Base-by-base conservation (phyloP, 2,329 filamentous ascomycete genomes). In the Talaromyces funiculosus region DNA sequence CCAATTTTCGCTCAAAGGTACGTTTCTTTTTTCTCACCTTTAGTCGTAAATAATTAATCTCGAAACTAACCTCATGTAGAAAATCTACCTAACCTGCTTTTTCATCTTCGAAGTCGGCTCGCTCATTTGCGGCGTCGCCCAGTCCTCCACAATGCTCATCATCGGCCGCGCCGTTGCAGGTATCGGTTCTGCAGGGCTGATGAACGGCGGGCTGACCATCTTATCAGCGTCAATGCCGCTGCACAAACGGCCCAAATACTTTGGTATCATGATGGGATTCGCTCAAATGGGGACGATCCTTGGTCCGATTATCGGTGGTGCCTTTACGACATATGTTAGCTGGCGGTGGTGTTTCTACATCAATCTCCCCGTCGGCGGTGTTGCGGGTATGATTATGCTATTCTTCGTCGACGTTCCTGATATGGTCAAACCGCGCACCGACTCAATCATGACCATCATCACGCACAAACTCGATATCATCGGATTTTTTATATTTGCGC, bases 311-410 rank as follows among this genome's bases (percentile, higher is more conserved):
- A 68, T 81, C 63, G 80, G 80, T 10, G 77, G 77, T 61, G 77
- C 74, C 3, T 78, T 79, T 62, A 78, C 77, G 5, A 73, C 75
- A 54, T 65, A 60, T 20, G 62, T 64, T 8, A 60, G 74, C 16
- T 81, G 80, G 79, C 67, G 80, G 7, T 80, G 78, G 78, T 81
- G 72, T 59, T 80, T 80, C 22, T 64, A 64, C 16, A 64, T 64
- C 29, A 64, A 64, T 42, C 60, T 64, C n/a, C 62, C 62, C 8
- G 47, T 64, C 33, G 62, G 62, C 38, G 62, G 33, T 4, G 38
- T 62, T 8, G 57, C 60, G 4, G 45, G 57, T 5, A 18, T 33
- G 1, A 57, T 65, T n/a, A 29, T 64, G 10, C 43, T 65, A 8
- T 57, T 65, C 38, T 61, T 61, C 33, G 43, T 64, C 43, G 22